Evolutionary conservation across 805 yeast genomes (phyloP).

Genomic region (Wickerhamomyces sydowiorum): DNA sequence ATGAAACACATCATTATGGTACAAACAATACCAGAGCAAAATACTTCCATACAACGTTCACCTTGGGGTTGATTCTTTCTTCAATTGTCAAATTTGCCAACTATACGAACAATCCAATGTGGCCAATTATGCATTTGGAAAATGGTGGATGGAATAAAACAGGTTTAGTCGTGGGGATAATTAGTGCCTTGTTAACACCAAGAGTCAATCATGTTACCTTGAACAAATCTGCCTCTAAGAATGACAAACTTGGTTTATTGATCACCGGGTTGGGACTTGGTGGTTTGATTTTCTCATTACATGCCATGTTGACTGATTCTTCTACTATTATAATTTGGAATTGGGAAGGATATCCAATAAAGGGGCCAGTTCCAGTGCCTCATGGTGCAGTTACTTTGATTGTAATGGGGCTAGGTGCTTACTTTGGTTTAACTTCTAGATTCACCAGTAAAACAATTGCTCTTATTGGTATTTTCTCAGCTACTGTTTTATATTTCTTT

Average conservation of each 20-base stretch:
- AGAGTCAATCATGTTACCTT: constrained; percentile 1
- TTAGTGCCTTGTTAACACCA: constrained; percentile 62
- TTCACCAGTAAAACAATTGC: constrained; percentile 29
- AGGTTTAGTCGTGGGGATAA: constrained; percentile 60
- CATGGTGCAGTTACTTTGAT: constrained; percentile 62
- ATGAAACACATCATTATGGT: constrained; percentile 23
- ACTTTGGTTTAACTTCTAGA: constrained; percentile 31
- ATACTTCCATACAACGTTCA: constrained; percentile 43
- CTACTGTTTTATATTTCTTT: constrained; percentile 37
- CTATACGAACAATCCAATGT: constrained; percentile 86
- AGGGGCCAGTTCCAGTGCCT: constrained; percentile 83
- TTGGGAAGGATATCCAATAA: constrained; percentile 93
- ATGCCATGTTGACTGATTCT: constrained; percentile 76
- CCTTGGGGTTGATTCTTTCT: constrained; percentile 68
- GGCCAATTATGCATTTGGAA: constrained; percentile 86
- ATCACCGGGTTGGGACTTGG: constrained; percentile 69
- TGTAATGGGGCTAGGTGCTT: constrained; percentile 53
- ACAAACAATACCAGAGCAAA: constrained; percentile 16
- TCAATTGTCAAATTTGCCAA: constrained; percentile 69
- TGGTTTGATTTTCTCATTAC: constrained; percentile 62
- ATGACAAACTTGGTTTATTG: constrained; percentile 35
- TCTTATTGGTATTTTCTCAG: constrained; percentile 38
- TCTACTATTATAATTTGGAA: constrained; percentile 87
- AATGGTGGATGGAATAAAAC: constrained; percentile 83
- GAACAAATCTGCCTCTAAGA: constrained; percentile 1